Conservation (phyloP, 768 basidiomycete genomes). For the Rhizopogon salebrosus region DNA sequence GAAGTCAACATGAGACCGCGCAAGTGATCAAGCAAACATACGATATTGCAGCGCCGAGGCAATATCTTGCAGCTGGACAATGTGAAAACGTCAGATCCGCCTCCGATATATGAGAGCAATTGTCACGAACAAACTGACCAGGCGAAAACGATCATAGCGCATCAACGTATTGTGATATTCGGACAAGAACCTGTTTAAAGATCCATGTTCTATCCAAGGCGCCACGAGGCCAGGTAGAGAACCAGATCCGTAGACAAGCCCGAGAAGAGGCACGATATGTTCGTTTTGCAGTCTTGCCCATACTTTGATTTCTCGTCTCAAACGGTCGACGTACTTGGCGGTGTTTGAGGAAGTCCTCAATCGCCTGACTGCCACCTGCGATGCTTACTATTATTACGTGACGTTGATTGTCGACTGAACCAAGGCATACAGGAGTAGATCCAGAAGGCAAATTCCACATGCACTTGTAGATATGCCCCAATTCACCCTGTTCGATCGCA, state of each 20-base stretch:
- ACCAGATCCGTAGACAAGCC: constrained; percentile 32
- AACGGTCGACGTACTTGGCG: constrained; percentile 2
- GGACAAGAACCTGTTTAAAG: constrained; percentile 32
- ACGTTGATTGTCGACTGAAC: too few species aligned
- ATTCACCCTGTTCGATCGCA: constrained; percentile 35
- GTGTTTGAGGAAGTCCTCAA: background rate
- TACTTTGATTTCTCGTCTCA: constrained; percentile 33
- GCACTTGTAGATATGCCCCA: constrained; percentile 38
- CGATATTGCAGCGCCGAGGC: constrained; percentile 35
- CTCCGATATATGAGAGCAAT: background rate
- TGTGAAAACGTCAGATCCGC: background rate
- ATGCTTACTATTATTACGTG: background rate
- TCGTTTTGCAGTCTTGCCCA: constrained; percentile 35
- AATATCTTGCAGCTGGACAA: constrained; percentile 33
- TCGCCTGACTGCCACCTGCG: constrained; percentile 3
- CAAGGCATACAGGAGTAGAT: background rate
- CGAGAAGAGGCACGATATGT: constrained; percentile 32
- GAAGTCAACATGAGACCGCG: background rate
- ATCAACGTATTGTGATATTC: constrained; percentile 30
- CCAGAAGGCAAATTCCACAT: constrained; percentile 16
- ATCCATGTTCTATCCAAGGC: constrained; percentile 38
- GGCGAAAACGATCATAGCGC: constrained; percentile 29
- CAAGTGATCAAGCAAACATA: constrained; percentile 11
- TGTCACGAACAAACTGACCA: constrained; percentile 20
- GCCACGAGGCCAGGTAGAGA: constrained; percentile 32